Conservation (phyloP, 331 rosid species). For the Malus hybrid region DNA sequence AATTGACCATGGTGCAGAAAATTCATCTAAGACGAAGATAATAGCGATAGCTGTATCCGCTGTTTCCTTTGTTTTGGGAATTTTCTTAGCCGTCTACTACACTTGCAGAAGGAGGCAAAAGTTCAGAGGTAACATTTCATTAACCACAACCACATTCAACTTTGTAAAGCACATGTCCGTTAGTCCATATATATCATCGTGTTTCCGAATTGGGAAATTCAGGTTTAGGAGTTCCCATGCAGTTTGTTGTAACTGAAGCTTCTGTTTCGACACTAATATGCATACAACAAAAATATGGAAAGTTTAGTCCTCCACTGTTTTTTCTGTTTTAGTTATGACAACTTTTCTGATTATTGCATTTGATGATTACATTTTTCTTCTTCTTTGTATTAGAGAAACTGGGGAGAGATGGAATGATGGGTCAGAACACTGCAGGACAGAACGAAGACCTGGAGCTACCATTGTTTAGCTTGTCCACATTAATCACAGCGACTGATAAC, state of each 20-base stretch:
- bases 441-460: slow-evolving; percentile 28
- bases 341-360: neutral
- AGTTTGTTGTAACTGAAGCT: neutral
- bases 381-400: neutral
- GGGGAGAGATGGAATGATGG: neutral
- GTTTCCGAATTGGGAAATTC: neutral
- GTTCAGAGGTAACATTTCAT: slow-evolving; percentile 9
- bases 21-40: neutral
- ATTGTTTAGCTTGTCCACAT: slow-evolving; percentile 6
- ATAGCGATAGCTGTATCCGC: slow-evolving; percentile 17
- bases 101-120: slow-evolving; percentile 6
- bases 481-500: slow-evolving; percentile 22
- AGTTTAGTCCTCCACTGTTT: neutral
- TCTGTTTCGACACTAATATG: neutral
- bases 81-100: slow-evolving; percentile 11
- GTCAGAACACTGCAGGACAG: neutral
- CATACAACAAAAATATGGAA: neutral
- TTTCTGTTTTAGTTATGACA: neutral
- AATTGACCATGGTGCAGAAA: neutral
- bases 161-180: neutral
- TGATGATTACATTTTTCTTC: neutral
- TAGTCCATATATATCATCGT: neutral
- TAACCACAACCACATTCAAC: too few relatives aligned
- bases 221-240: neutral
- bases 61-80: slow-evolving; percentile 6